These are phyloP conservation scores for Macrophomina pseudophaseolina DNA, from an alignment of 2,329 filamentous ascomycete genomes.

Conservation along the genomic window DNA sequence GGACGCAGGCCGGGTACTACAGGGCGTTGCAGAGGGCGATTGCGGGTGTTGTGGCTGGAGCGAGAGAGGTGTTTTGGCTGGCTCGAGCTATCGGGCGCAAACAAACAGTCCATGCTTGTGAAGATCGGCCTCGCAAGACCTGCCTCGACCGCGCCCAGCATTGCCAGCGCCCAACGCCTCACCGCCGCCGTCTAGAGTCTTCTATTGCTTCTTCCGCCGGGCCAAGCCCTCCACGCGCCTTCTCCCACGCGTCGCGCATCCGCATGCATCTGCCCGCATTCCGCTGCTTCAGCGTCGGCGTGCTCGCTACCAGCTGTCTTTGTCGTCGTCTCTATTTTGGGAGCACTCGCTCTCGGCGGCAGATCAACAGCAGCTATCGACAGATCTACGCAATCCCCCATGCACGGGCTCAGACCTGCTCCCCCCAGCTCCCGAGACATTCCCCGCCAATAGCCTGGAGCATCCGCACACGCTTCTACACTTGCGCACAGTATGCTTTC, in stretches of 20 bases:
- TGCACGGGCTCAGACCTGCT: conserved; percentile 7
- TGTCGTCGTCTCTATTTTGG: background rate
- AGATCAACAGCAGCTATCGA: conserved; percentile 20
- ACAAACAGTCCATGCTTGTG: conserved; percentile 7
- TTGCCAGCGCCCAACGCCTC: conserved; percentile 14
- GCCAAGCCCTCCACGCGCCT: conserved; percentile 13
- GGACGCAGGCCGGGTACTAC: background rate
- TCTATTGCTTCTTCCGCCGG: background rate
- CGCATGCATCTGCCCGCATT: conserved; percentile 6
- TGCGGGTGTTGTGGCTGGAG: conserved; percentile 5
- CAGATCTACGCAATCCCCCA: conserved; percentile 11
- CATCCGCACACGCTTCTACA: background rate
- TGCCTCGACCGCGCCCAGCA: conserved; percentile 16
- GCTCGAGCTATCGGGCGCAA: background rate
- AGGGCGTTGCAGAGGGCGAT: background rate
- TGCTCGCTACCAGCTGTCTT: background rate
- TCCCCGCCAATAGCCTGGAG: background rate
- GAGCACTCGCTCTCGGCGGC: background rate
- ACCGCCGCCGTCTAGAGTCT: conserved; percentile 8
- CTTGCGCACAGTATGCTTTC: background rate
- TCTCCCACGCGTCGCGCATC: conserved; percentile 6
- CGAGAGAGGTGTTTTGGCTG: conserved; percentile 5
- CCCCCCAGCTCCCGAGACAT: background rate
- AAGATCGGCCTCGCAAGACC: conserved; percentile 11
- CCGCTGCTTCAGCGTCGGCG: background rate